phyloP scores from a whole-genome alignment of 768 basidiomycete species.

The Trametes elegans region DNA sequence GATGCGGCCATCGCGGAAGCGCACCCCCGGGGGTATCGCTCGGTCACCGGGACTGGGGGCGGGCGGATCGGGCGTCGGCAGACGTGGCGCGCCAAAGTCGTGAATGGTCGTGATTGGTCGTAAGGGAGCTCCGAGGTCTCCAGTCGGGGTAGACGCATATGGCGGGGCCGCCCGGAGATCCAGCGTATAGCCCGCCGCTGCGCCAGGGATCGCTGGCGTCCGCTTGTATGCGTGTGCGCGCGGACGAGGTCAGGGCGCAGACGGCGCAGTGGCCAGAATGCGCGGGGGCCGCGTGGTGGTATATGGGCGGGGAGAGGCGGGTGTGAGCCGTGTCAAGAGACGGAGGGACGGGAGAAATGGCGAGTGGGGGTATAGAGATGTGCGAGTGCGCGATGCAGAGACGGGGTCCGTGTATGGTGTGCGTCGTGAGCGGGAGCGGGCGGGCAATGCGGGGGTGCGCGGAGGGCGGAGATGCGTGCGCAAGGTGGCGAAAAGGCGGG shows the following conservation, averaged over 20 bases:
- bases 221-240: no score
- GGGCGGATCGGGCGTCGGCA: no score
- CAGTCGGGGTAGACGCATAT: background rate
- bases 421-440: background rate
- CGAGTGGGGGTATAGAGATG: background rate
- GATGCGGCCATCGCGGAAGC: no score
- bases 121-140: background rate
- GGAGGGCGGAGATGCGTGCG: background rate
- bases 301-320: background rate
- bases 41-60: no score
- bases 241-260: no score
- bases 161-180: background rate
- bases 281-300: no score
- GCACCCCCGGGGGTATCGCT: no score
- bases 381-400: background rate
- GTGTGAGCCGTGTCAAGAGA: background rate
- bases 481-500: no score
- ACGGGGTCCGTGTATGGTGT: background rate
- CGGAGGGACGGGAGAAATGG: background rate
- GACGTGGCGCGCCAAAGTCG: background rate
- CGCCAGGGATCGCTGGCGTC: no score
- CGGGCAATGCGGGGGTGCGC: background rate
- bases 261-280: no score
- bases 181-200: no score
- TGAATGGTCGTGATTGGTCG: slow-evolving; percentile 4